Evolutionary conservation across 805 yeast genomes (phyloP).

Genomic region (Saccharomycopsis olivae): DNA sequence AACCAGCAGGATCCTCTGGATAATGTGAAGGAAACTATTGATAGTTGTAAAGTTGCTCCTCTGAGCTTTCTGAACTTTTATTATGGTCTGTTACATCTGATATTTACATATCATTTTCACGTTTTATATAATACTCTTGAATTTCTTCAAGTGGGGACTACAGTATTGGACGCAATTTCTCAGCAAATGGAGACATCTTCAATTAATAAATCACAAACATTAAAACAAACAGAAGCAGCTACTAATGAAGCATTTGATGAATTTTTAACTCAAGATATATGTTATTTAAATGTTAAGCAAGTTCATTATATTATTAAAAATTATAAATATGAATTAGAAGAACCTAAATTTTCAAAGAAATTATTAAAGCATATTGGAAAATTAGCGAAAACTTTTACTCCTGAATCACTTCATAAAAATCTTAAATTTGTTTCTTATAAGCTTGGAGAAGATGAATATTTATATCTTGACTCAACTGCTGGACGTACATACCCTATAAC

Average conservation of each 20-base stretch:
- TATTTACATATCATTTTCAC: constrained; percentile 12
- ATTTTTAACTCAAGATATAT: constrained; percentile 36
- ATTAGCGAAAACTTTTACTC: no score
- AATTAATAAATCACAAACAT: not conserved
- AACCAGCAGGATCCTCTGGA: no score
- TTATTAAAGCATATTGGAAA: constrained; percentile 30
- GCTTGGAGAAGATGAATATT: not conserved
- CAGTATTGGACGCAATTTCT: constrained; percentile 1
- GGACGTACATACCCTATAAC: constrained; percentile 35
- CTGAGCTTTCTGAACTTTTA: constrained; percentile 13
- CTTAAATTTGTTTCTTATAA: not conserved
- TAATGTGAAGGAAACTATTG: no score
- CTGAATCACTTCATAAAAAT: no score
- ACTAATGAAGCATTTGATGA: constrained; percentile 3
- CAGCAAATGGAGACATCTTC: not conserved
- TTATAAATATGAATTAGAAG: constrained; percentile 80
- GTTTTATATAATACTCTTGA: constrained; percentile 16
- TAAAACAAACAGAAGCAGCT: constrained; percentile 20
- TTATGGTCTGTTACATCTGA: constrained; percentile 9
- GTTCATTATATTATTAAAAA: constrained; percentile 58
- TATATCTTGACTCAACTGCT: not conserved
- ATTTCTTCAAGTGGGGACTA: constrained; percentile 17
- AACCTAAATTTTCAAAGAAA: constrained; percentile 50
- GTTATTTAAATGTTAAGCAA: constrained; percentile 61
- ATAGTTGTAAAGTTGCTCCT: no score